A percentile compares a stretch with the other conserved stretches of the same genome.
phyloP scores from a whole-genome alignment of 1,284 basidiomycete genomes.

The Bjerkandera adusta region DNA sequence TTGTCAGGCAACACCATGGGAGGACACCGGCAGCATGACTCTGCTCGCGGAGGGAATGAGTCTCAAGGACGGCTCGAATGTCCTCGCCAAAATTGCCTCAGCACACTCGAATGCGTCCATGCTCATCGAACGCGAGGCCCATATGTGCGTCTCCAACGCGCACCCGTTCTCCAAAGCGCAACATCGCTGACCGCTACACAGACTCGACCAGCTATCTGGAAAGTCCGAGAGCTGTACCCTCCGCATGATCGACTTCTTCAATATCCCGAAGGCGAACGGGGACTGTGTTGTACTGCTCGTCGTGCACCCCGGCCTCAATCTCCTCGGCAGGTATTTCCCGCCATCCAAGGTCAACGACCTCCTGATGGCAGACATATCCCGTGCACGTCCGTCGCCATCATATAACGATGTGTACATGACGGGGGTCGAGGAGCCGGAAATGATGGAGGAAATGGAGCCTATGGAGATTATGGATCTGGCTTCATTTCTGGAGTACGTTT shows the following conservation, averaged over 20 bases:
- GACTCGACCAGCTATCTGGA: constrained; percentile 53
- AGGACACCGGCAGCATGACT: constrained; percentile 70
- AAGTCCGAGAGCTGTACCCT: constrained; percentile 49
- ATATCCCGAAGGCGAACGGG: constrained; percentile 58
- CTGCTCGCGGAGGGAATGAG: constrained; percentile 63
- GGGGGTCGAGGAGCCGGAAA: constrained; percentile 44
- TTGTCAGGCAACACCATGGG: constrained; percentile 56
- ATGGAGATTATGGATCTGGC: constrained; percentile 74
- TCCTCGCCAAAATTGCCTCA: constrained; percentile 69
- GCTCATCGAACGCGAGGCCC: constrained; percentile 67
- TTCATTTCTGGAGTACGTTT: constrained; percentile 65
- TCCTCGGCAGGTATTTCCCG: constrained; percentile 65
- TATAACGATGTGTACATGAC: constrained; percentile 52
- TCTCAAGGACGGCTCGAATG: constrained; percentile 63
- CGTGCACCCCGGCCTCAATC: constrained; percentile 62
- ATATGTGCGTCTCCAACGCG: constrained; percentile 47
- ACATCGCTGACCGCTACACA: constrained; percentile 23
- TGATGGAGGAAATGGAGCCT: constrained; percentile 51
- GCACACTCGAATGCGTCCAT: constrained; percentile 69
- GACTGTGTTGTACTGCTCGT: constrained; percentile 66
- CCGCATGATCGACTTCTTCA: constrained; percentile 62
- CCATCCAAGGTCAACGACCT: constrained; percentile 65
- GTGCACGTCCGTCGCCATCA: constrained; percentile 37
- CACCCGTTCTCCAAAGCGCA: neutral
- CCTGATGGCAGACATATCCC: constrained; percentile 54